Percentiles rank a stretch among this genome's conserved stretches.
Conservation (phyloP, 2,329 filamentous ascomycete species). For the Calonectria hongkongensis region DNA sequence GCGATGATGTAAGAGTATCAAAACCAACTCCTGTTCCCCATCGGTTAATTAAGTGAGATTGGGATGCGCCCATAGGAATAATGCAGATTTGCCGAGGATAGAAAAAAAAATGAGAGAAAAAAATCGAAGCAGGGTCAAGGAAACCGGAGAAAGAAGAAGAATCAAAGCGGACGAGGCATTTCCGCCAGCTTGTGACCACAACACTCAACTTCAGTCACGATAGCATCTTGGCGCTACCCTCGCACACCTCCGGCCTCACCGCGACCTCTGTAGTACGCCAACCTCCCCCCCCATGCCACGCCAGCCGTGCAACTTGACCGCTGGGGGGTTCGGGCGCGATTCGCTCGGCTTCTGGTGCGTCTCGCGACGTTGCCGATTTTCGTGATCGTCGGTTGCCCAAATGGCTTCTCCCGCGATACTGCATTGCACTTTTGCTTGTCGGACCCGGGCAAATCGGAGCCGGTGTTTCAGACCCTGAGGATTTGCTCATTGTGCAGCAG, state of each 20-base stretch:
- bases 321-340: constrained; percentile 9
- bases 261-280: constrained; percentile 7
- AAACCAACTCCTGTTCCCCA: constrained; percentile 23
- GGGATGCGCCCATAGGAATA: neutral
- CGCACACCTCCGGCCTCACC: neutral
- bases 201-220: constrained; percentile 22
- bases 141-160: constrained; percentile 1
- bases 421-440: constrained; percentile 20
- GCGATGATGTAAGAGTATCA: constrained; percentile 24
- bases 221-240: constrained; percentile 12
- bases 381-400: constrained; percentile 21
- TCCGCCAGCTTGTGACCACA: constrained; percentile 1
- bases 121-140: constrained; percentile 9
- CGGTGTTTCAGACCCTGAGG: neutral
- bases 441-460: constrained; percentile 30
- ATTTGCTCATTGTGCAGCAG: constrained; percentile 7
- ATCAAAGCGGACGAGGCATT: constrained; percentile 9
- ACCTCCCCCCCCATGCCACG: neutral
- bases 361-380: constrained; percentile 27
- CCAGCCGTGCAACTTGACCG: constrained; percentile 8
- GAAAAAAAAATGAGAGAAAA: too few relatives aligned
- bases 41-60: constrained; percentile 23
- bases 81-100: constrained; percentile 20
- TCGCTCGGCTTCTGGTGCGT: constrained; percentile 34
- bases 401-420: neutral